Percentiles rank a stretch among this genome's conserved stretches.
These are phyloP conservation scores for Agarophyton chilense DNA, from an alignment of 23 red algal species.

Conservation along the genomic window DNA sequence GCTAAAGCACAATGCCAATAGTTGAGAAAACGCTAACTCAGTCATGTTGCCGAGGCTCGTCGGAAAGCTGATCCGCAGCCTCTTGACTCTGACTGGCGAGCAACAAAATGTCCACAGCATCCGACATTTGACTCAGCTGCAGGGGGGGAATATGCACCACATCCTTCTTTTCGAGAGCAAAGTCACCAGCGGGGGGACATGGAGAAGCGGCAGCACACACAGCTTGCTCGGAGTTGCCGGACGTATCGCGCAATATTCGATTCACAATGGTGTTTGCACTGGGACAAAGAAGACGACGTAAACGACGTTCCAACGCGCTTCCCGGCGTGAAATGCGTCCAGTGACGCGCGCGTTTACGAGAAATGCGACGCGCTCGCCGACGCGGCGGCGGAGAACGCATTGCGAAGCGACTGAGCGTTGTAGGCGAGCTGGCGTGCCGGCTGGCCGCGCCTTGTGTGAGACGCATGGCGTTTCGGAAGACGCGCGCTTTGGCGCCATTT, in stretches of 20 bases:
- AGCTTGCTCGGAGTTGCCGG: neutral
- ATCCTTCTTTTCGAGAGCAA: too few relatives aligned
- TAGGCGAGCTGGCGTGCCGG: too few relatives aligned
- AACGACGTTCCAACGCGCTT: neutral
- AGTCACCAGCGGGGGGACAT: too few relatives aligned
- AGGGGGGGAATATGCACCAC: neutral
- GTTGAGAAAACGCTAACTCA: too few relatives aligned
- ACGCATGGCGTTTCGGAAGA: too few relatives aligned
- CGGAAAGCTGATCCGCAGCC: too few relatives aligned
- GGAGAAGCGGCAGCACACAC: neutral
- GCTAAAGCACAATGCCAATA: too few relatives aligned
- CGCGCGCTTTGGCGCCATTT: too few relatives aligned
- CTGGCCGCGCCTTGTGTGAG: too few relatives aligned
- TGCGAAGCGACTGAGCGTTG: too few relatives aligned
- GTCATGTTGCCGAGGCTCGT: too few relatives aligned
- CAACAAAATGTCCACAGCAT: constrained; percentile 14
- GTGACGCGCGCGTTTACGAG: neutral
- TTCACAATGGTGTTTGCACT: neutral
- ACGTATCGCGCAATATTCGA: neutral
- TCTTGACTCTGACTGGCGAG: constrained; percentile 7
- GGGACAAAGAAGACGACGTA: neutral
- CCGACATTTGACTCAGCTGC: neutral
- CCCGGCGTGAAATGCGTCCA: constrained; percentile 20
- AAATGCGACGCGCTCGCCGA: neutral
- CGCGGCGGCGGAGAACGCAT: neutral